Percentiles rank a stretch among this genome's conserved stretches.
Evolutionary conservation across 2,329 filamentous ascomycete species (phyloP).

Genomic region (Fusarium sp.): DNA sequence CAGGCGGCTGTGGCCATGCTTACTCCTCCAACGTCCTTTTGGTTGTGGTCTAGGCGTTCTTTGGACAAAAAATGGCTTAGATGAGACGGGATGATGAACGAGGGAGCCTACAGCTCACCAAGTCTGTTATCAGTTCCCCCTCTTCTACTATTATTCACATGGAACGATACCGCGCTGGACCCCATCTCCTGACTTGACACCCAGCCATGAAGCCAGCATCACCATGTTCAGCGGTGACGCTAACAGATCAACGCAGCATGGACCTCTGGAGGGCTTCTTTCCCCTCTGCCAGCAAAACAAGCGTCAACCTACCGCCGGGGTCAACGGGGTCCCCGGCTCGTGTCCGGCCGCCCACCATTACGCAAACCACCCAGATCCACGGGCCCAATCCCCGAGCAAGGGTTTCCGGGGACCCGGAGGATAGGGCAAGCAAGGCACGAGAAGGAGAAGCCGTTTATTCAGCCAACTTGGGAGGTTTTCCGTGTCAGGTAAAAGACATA

Average conservation of each 20-base stretch:
- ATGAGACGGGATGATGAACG: constrained; percentile 1
- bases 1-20: constrained; percentile 31
- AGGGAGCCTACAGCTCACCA: background rate
- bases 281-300: constrained; percentile 14
- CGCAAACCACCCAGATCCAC: constrained; percentile 30
- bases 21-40: constrained; percentile 7
- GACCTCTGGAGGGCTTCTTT: background rate
- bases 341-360: constrained; percentile 9
- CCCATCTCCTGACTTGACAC: constrained; percentile 12
- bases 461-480: background rate
- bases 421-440: background rate
- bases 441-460: background rate
- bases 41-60: background rate
- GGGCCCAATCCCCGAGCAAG: constrained; percentile 4
- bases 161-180: constrained; percentile 3
- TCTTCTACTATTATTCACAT: constrained; percentile 8
- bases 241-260: constrained; percentile 3
- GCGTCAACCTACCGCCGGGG: constrained; percentile 13
- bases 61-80: constrained; percentile 3
- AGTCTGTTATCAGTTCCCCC: background rate
- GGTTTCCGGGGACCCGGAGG: constrained; percentile 2
- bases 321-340: constrained; percentile 18
- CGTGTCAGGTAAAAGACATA: background rate
- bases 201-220: background rate
- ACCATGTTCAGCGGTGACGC: constrained; percentile 6